Evolutionary conservation across 257 asterid genomes (phyloP).

Genomic region (Euphrasia confusa): DNA sequence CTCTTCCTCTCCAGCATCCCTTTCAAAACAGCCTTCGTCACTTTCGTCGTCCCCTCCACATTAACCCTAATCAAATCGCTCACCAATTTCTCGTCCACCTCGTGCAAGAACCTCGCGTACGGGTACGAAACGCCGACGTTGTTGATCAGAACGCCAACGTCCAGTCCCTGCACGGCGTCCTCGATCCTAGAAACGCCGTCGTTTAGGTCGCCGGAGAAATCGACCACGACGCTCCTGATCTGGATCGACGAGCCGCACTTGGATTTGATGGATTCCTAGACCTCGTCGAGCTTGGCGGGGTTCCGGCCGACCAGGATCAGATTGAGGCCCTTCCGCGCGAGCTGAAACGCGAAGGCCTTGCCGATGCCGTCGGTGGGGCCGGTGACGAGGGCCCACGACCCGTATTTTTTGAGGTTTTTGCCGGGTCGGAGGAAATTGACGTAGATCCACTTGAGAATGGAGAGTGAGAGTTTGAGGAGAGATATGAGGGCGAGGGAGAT

Average conservation of each 20-base stretch:
- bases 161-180: conserved; percentile 66
- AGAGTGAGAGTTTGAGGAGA: conserved; percentile 34
- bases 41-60: conserved; percentile 83
- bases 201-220: conserved; percentile 75
- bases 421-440: conserved; percentile 75
- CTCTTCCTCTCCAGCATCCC: conserved; percentile 84
- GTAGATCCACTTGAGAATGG: conserved; percentile 58
- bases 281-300: conserved; percentile 71
- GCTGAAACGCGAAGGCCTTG: conserved; percentile 78
- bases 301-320: conserved; percentile 74
- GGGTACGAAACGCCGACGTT: conserved; percentile 94
- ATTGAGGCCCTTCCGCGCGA: conserved; percentile 71
- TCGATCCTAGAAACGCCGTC: conserved; percentile 66
- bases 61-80: conserved; percentile 77
- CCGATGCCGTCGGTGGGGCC: conserved; percentile 99
- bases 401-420: conserved; percentile 86
- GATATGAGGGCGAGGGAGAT: conserved; percentile 46
- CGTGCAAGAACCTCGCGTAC: conserved; percentile 84
- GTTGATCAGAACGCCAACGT: conserved; percentile 75
- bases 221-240: conserved; percentile 77
- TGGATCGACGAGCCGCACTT: conserved; percentile 58
- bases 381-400: conserved; percentile 92
- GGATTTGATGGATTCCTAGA: conserved; percentile 45
- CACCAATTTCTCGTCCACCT: conserved; percentile 78
- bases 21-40: conserved; percentile 75